phyloP scores from a whole-genome alignment of 257 asterid genomes.

The Solanum gracilifrons region DNA sequence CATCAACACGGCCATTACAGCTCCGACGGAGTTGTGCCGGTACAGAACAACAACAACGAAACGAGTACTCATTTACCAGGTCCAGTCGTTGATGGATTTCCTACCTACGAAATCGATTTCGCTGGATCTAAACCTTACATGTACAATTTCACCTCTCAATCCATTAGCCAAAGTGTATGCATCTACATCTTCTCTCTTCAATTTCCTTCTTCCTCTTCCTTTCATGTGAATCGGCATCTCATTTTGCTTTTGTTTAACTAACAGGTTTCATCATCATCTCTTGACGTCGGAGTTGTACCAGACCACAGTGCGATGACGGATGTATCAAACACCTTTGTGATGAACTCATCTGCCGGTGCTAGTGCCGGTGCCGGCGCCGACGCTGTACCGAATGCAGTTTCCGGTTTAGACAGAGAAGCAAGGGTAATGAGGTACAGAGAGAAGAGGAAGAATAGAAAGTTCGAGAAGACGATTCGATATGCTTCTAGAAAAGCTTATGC shows the following conservation, averaged over 20 bases:
- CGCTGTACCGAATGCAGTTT: conserved; percentile 8
- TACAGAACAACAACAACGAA: conserved; percentile 31
- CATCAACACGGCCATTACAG: conserved; percentile 7
- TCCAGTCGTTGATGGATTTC: conserved; percentile 66
- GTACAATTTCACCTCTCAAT: conserved; percentile 75
- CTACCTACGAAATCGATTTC: conserved; percentile 48
- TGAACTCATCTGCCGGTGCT: neutral
- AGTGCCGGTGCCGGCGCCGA: conserved; percentile 7
- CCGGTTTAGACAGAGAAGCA: conserved; percentile 9
- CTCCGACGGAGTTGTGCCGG: conserved; percentile 75
- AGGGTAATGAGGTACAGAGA: conserved; percentile 59
- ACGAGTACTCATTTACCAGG: conserved; percentile 31
- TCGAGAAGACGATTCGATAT: conserved; percentile 58
- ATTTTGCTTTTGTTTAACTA: neutral
- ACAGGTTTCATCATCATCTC: conserved; percentile 12
- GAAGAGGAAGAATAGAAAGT: conserved; percentile 28
- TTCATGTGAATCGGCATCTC: neutral
- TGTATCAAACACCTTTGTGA: neutral
- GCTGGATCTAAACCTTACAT: conserved; percentile 47
- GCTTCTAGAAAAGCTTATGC: conserved; percentile 87
- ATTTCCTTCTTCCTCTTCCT: neutral
- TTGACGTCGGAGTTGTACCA: conserved; percentile 18
- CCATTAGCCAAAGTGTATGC: conserved; percentile 79
- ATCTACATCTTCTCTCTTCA: conserved; percentile 6
- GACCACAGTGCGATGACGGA: conserved; percentile 5